Percentiles rank a stretch among this genome's conserved stretches.
Conservation (phyloP, 2,329 filamentous ascomycete species). For the Macroventuria anomochaeta region DNA sequence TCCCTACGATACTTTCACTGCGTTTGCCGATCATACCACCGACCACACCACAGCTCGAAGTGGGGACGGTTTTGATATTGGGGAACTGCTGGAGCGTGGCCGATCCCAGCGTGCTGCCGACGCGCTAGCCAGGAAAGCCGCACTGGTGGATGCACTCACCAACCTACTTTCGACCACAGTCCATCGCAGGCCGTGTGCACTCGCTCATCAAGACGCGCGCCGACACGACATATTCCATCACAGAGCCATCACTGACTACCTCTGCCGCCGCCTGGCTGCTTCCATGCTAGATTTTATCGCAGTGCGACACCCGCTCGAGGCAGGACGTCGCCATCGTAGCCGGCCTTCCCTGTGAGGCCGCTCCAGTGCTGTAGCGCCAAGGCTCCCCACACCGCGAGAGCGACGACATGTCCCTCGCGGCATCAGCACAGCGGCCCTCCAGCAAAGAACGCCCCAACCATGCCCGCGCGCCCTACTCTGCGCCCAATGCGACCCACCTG, state of each 20-base stretch:
- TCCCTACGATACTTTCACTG: neutral
- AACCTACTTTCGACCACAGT: constrained; percentile 25
- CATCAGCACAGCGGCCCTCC: constrained; percentile 49
- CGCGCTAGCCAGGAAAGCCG: constrained; percentile 12
- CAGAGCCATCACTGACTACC: constrained; percentile 36
- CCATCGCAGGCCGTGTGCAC: constrained; percentile 36
- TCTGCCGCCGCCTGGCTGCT: constrained; percentile 41
- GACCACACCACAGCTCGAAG: constrained; percentile 11
- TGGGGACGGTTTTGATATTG: constrained; percentile 16
- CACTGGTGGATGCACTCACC: constrained; percentile 10
- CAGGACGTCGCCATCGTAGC: constrained; percentile 50
- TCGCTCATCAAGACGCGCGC: constrained; percentile 46
- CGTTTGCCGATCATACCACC: too few species aligned
- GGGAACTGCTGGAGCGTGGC: constrained; percentile 16
- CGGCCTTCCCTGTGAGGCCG: constrained; percentile 47
- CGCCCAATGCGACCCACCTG: constrained; percentile 47
- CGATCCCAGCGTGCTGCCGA: constrained; percentile 17
- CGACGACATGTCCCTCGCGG: constrained; percentile 46
- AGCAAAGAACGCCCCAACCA: constrained; percentile 52
- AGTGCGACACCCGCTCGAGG: constrained; percentile 51
- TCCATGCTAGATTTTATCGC: constrained; percentile 49
- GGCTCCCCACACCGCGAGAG: constrained; percentile 43
- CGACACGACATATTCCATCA: constrained; percentile 44
- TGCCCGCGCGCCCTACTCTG: constrained; percentile 47
- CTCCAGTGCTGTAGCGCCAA: constrained; percentile 40